Percentiles rank a stretch among this genome's conserved stretches.
Conservation (phyloP, 2,329 filamentous ascomycete species). For the Didymella keratinophila region DNA sequence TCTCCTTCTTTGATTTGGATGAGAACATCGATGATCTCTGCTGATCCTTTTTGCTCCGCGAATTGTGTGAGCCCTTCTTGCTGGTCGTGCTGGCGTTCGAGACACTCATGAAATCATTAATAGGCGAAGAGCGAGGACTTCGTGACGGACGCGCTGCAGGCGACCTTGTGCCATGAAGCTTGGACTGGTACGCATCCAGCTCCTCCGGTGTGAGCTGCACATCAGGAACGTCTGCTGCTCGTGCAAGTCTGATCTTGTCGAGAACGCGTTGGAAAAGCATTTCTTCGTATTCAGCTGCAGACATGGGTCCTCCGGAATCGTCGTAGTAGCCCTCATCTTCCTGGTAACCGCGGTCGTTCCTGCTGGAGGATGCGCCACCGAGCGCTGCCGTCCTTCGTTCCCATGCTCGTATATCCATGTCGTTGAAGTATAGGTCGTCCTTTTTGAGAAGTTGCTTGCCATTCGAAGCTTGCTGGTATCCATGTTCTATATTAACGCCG, state of each 20-base stretch:
- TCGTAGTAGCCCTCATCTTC: conserved; percentile 59
- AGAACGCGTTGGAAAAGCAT: conserved; percentile 78
- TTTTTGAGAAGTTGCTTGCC: conserved; percentile 44
- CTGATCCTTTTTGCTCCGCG: conserved; percentile 45
- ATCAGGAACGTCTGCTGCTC: conserved; percentile 76
- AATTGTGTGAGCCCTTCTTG: conserved; percentile 44
- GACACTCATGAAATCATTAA: conserved; percentile 42
- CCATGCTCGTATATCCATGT: conserved; percentile 55
- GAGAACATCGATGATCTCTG: conserved; percentile 40
- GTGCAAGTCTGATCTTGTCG: conserved; percentile 79
- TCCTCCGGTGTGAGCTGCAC: conserved; percentile 83
- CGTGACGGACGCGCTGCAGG: conserved; percentile 39
- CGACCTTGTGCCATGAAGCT: conserved; percentile 61
- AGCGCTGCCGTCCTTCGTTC: conserved; percentile 53
- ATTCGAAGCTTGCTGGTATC: conserved; percentile 41
- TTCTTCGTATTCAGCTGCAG: conserved; percentile 68
- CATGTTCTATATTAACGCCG: conserved; percentile 54
- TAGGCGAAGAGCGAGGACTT: conserved; percentile 33
- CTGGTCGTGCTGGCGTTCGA: conserved; percentile 41
- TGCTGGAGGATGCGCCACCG: conserved; percentile 57
- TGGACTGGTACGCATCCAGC: conserved; percentile 78
- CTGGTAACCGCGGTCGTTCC: conserved; percentile 61
- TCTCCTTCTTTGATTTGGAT: conserved; percentile 36
- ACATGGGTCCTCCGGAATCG: conserved; percentile 51
- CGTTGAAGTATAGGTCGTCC: conserved; percentile 59